Evolutionary conservation across 2,329 filamentous ascomycete species (phyloP).

Genomic region (Dothideomycetes sp.): DNA sequence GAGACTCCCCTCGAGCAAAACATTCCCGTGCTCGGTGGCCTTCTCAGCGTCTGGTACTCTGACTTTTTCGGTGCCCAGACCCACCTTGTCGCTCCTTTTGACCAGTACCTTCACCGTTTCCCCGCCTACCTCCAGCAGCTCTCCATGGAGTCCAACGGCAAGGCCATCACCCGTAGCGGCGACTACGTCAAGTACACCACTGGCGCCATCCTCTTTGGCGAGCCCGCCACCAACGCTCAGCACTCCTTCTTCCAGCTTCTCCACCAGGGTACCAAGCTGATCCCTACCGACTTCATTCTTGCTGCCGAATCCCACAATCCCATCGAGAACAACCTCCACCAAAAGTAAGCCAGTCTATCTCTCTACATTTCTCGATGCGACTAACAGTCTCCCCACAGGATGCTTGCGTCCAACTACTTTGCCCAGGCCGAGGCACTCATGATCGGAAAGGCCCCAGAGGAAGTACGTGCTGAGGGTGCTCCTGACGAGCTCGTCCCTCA

Average conservation of each 20-base stretch:
- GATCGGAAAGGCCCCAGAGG: conserved; percentile 77
- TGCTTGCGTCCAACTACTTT: conserved; percentile 87
- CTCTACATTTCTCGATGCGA: neutral
- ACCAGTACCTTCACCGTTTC: conserved; percentile 98
- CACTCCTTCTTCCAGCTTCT: conserved; percentile 99
- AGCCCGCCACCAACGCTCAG: conserved; percentile 97
- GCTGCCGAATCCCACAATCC: conserved; percentile 96
- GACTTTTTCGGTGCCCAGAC: conserved; percentile 98
- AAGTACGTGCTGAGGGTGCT: conserved; percentile 66
- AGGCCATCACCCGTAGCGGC: conserved; percentile 82
- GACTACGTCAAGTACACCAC: conserved; percentile 95
- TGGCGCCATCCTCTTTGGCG: conserved; percentile 88
- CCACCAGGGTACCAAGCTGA: conserved; percentile 98
- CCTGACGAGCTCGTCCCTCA: conserved; percentile 75
- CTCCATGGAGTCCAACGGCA: conserved; percentile 99
- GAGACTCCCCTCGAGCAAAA: conserved; percentile 85
- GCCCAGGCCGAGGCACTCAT: conserved; percentile 81
- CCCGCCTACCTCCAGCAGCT: conserved; percentile 97
- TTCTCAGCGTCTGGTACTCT: conserved; percentile 96
- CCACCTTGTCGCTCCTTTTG: conserved; percentile 92
- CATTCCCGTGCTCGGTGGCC: conserved; percentile 83
- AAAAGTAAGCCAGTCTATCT: conserved; percentile 44
- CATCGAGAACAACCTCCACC: conserved; percentile 81
- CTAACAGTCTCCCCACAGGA: conserved; percentile 30
- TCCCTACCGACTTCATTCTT: conserved; percentile 95